Conservation (phyloP, 2,329 filamentous ascomycete species). For the Chrysoporthe austroafricana region DNA sequence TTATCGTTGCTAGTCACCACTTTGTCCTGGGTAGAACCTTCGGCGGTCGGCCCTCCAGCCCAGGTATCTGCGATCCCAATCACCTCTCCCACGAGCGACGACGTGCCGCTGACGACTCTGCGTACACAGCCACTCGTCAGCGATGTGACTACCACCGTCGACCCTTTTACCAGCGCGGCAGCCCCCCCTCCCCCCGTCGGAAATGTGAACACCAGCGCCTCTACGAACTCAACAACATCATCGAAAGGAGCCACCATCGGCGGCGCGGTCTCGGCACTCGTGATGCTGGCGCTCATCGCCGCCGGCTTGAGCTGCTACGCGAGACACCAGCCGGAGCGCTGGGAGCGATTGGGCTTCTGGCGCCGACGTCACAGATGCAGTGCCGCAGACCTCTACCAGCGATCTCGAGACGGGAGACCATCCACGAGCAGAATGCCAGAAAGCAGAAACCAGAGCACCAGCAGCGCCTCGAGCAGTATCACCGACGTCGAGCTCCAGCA, state of each 20-base stretch:
- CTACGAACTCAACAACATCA: constrained; percentile 1
- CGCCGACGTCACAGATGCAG: background rate
- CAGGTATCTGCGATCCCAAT: background rate
- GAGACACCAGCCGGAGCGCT: background rate
- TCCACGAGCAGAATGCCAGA: background rate
- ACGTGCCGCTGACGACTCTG: too few relatives aligned
- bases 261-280: background rate
- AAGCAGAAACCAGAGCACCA: background rate
- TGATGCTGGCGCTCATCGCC: background rate
- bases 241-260: background rate
- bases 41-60: background rate
- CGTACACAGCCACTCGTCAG: background rate
- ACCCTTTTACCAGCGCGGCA: background rate
- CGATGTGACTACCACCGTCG: background rate
- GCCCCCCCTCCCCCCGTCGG: background rate
- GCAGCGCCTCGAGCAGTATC: constrained; percentile 9
- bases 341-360: constrained; percentile 1
- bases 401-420: background rate
- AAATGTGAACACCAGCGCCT: too few relatives aligned
- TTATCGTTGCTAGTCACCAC: background rate
- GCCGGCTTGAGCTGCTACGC: background rate
- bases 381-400: background rate
- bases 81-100: background rate
- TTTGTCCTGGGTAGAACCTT: background rate
- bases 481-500: background rate